Evolutionary conservation across 345 rosid species (phyloP), one percentile per base, ranked within the genome.

Genomic region (Melastoma malabathricum): DNA sequence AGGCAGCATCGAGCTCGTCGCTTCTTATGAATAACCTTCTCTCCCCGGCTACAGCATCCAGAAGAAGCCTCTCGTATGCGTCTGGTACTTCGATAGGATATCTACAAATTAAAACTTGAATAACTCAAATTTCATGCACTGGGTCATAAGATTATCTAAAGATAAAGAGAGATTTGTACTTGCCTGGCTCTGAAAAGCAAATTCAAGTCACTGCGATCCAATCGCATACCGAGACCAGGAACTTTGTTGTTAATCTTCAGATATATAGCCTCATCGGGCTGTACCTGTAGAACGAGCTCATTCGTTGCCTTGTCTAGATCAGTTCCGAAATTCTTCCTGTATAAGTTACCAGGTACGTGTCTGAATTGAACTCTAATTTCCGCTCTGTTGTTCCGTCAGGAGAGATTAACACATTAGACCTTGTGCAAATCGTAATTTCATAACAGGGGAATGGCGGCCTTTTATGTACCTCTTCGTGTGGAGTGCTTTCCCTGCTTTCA

Each of bases 241-340:
- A 86, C 86, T 70, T 89, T 89, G 75, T 89, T 89, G 73, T 89
- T 89, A 68, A 89, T 83, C 83, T 77, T 89, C 48, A 89, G 68
- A 75, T 89, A 89, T 63, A 89, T 85, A 50, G 95, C 95, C 74
- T 89, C 97, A 67, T 86, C 95, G 50, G 97, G 97, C 65, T 86
- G 97, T 55, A 89, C 94, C 15, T 84, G 80, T 18, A 89, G 81
- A 55, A 86, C 97, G 48, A 86, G 90, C 73, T 83, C 97, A 59
- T 83, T 83, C 44, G 94, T 81, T 3, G 86, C 90, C 72, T 81
- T 77, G 56, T 83, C 88, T 39, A 86, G 59, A 67, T 81, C 83
- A 55, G 84, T 81, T 2, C 81, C 88, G 17, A 89, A 77, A 50
- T 52, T 82, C 13, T 62, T 72, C 72, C 69, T 85, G 84, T 85